Evolutionary conservation across 805 yeast species (phyloP).

Genomic region (Yamadazyma laniorum): DNA sequence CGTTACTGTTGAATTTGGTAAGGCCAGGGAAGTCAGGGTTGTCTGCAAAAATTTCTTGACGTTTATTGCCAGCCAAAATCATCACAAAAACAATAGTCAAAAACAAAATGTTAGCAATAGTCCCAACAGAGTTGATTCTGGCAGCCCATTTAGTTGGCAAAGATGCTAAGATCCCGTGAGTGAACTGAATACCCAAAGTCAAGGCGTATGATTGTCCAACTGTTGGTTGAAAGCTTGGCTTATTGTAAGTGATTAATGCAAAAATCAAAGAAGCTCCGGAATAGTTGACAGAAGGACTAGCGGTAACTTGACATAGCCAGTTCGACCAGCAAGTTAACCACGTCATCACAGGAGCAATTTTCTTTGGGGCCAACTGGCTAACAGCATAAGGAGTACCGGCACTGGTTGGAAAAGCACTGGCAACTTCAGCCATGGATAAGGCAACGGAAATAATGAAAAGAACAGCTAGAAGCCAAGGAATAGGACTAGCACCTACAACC

Average conservation of each 20-base stretch:
- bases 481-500: conserved; percentile 61
- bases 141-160: conserved; percentile 57
- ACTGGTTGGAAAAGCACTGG: conserved; percentile 64
- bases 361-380: conserved; percentile 57
- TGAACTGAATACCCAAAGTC: conserved; percentile 49
- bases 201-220: conserved; percentile 52
- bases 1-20: conserved; percentile 49
- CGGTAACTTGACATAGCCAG: conserved; percentile 64
- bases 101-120: conserved; percentile 48
- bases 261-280: conserved; percentile 56
- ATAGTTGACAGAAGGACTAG: conserved; percentile 59
- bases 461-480: conserved; percentile 60
- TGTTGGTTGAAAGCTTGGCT: conserved; percentile 38
- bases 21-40: conserved; percentile 13
- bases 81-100: conserved; percentile 52
- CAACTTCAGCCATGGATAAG: conserved; percentile 60
- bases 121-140: conserved; percentile 48
- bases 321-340: conserved; percentile 67
- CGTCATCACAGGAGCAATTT: conserved; percentile 50
- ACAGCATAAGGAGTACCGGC: conserved; percentile 73
- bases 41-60: conserved; percentile 24
- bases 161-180: conserved; percentile 48
- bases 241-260: conserved; percentile 45
- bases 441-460: conserved; percentile 57
- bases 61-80: conserved; percentile 52